Base-by-base conservation (phyloP, 2,329 filamentous ascomycete genomes). In the Fusarium beomiforme region DNA sequence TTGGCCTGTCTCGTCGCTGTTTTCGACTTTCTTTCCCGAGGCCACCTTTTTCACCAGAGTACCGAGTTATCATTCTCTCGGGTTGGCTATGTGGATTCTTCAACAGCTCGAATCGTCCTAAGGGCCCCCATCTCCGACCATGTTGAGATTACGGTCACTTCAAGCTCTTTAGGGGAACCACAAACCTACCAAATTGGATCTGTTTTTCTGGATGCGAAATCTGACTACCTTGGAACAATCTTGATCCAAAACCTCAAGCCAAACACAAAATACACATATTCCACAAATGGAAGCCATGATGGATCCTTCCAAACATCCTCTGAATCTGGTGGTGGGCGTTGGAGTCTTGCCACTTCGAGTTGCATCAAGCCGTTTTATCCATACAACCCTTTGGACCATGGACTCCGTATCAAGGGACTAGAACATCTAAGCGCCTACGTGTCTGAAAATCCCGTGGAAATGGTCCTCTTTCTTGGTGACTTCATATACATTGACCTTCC, bases 151-250 rank as follows among this genome's bases (percentile, higher is more conserved):
- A 49, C 3, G 3, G 23, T 57, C 1, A 23, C 41, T 6, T 3
- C 51, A 4, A 8, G 0, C 4, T 33, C 2, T 21, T 6, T 4
- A 0, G 31, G 3, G 4, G 2, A 29, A 14, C 2, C 7, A 1
- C 11, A 36, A 12, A 10, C 9, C 2, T 2, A 12, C 3, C 7
- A 19, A 16, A 14, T 12, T 0, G 8, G 16, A 9, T 33, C 23
- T 0, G 9, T 36, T 8, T 14, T 19, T 0, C 6, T 57, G 2
- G 14, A 4, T 11, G 12, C 6, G 2, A 5, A 37, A 3, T 7
- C 23, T 6, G 42, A 57, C 7, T 8, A 23, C 23, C 19, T 34
- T 0, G 16, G 24, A 7, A 57, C 33, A 5, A 9, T 50, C 8
- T 1, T 57, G 16, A 3, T 50, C 1, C 14, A 57, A 8, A 43